A percentile compares a stretch with the other conserved stretches of the same genome.
phyloP scores from a whole-genome alignment of 306 rosid species.

The Senna tora region DNA sequence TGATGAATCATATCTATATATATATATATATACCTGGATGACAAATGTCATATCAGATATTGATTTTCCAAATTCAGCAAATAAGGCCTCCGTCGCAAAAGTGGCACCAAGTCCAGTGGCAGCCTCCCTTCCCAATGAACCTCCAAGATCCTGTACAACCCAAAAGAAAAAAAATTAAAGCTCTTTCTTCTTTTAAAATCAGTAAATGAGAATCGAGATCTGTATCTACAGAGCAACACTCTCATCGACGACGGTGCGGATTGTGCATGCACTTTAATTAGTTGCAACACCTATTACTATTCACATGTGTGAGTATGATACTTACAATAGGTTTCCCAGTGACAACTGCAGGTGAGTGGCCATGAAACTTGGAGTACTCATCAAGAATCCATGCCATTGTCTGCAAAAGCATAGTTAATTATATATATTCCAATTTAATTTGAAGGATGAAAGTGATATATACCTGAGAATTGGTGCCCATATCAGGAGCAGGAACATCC shows the following conservation, averaged over 20 bases:
- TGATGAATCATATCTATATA: neutral
- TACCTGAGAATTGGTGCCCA: constrained; percentile 81
- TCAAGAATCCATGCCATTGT: constrained; percentile 93
- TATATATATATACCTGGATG: constrained; percentile 60
- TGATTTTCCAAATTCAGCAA: constrained; percentile 65
- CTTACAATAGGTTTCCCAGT: constrained; percentile 80
- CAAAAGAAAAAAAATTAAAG: too few relatives aligned
- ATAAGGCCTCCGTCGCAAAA: constrained; percentile 69
- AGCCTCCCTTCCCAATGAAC: constrained; percentile 77
- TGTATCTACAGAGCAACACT: too few relatives aligned
- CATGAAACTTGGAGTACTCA: constrained; percentile 84
- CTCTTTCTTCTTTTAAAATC: too few relatives aligned
- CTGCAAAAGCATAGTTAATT: constrained; percentile 34
- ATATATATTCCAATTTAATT: constrained; percentile 1
- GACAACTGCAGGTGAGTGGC: constrained; percentile 78
- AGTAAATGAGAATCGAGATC: too few relatives aligned
- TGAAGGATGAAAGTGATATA: constrained; percentile 20
- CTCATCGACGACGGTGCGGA: too few relatives aligned
- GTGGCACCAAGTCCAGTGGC: constrained; percentile 75
- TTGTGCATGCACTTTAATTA: too few relatives aligned
- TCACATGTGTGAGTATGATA: neutral
- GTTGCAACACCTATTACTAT: too few relatives aligned
- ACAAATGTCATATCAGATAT: constrained; percentile 55
- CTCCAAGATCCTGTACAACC: constrained; percentile 71
- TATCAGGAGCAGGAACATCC: constrained; percentile 85